A percentile compares a stretch with the other conserved stretches of the same genome.
These are phyloP conservation scores for Gamarada debralockiae DNA, from an alignment of 495 filamentous ascomycete genomes.

Conservation along the genomic window DNA sequence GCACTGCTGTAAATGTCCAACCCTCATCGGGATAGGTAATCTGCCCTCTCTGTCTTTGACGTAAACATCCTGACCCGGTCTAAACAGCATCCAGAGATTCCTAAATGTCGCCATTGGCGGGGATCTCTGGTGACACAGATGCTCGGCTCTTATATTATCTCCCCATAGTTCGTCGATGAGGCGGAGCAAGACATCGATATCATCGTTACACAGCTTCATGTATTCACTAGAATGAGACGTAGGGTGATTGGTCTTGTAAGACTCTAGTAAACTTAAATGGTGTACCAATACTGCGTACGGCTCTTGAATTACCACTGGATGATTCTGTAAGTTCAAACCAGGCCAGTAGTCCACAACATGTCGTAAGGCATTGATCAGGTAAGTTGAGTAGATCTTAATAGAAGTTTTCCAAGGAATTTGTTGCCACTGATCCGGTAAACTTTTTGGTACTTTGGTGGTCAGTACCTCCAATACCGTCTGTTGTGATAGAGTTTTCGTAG, in stretches of 20 bases:
- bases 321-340: background rate
- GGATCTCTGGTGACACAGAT: background rate
- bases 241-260: background rate
- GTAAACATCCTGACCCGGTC: constrained; percentile 4
- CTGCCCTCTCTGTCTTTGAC: background rate
- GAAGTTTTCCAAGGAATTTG: background rate
- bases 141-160: background rate
- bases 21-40: too few relatives aligned
- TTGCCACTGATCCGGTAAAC: too few relatives aligned
- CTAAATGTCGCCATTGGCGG: constrained; percentile 3
- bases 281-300: constrained; percentile 6
- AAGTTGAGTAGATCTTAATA: background rate
- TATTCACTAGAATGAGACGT: background rate
- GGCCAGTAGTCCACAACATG: constrained; percentile 10
- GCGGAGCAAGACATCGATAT: constrained; percentile 6
- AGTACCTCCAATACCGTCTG: constrained; percentile 3
- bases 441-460: background rate
- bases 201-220: background rate
- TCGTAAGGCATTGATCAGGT: constrained; percentile 5
- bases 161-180: constrained; percentile 1
- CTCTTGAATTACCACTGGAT: constrained; percentile 4
- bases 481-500: background rate
- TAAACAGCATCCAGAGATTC: constrained; percentile 9
- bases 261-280: background rate
- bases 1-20: too few relatives aligned